These are phyloP conservation scores for Celoporthe dispersa DNA, from an alignment of 2,329 filamentous ascomycete genomes.

Conservation along the genomic window DNA sequence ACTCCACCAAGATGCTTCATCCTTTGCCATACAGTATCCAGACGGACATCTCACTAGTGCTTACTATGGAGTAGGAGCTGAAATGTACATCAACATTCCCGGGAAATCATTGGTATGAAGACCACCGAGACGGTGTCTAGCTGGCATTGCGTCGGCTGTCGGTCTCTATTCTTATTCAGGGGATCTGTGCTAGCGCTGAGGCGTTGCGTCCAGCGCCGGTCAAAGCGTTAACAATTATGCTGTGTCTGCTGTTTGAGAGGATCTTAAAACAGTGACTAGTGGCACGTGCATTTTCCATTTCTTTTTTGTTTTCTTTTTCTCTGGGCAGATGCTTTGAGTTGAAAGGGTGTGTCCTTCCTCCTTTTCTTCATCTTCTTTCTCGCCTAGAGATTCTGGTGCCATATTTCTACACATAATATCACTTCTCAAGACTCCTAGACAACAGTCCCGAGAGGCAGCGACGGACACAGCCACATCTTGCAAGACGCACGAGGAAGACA, in stretches of 20 bases:
- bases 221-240: no score
- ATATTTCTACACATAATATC: background rate
- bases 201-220: background rate
- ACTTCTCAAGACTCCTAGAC: background rate
- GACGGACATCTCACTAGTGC: background rate
- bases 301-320: no score
- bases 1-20: background rate
- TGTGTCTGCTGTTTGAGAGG: no score
- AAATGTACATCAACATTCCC: background rate
- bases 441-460: background rate
- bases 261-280: no score
- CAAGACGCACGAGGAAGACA: conserved; percentile 21
- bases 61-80: background rate
- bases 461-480: background rate
- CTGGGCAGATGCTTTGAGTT: background rate
- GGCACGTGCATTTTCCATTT: no score
- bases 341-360: background rate
- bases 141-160: background rate
- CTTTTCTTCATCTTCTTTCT: no score
- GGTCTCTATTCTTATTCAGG: background rate
- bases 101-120: background rate
- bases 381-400: background rate
- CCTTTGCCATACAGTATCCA: no score
- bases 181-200: background rate
- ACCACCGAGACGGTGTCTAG: background rate